A percentile compares a stretch with the other conserved stretches of the same genome.
These are phyloP conservation scores for Rubia peregrina DNA, from an alignment of 305 asterid species.

Conservation along the genomic window DNA sequence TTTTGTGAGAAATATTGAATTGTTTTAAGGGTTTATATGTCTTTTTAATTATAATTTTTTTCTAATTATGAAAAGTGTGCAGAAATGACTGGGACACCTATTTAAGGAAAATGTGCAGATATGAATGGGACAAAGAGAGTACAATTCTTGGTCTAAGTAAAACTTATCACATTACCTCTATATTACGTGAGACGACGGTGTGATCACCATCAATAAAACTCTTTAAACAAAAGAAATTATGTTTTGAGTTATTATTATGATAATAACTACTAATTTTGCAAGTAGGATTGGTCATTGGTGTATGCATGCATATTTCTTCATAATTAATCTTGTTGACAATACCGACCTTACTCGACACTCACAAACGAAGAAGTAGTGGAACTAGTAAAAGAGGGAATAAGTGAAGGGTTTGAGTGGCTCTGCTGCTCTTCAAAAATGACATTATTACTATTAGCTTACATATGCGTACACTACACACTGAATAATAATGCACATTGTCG, in stretches of 20 bases:
- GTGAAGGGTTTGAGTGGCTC: conserved; percentile 31
- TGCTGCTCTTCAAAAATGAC: conserved; percentile 28
- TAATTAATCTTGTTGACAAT: conserved; percentile 26
- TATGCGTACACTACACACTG: conserved; percentile 23
- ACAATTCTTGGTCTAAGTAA: too few relatives aligned
- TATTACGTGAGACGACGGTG: too few relatives aligned
- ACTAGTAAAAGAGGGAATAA: conserved; percentile 29
- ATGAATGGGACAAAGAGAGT: too few relatives aligned
- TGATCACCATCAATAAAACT: too few relatives aligned
- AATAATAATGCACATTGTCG: conserved; percentile 6
- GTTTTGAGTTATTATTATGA: not conserved
- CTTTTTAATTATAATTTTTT: too few relatives aligned
- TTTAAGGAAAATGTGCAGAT: too few relatives aligned
- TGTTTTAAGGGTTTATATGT: too few relatives aligned
- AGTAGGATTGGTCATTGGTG: conserved; percentile 7
- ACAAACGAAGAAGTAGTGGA: conserved; percentile 23
- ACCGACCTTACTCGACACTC: conserved; percentile 14
- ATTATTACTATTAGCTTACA: conserved; percentile 25
- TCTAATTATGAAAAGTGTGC: too few relatives aligned
- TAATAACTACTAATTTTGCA: not conserved
- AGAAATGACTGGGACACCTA: too few relatives aligned
- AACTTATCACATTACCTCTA: too few relatives aligned
- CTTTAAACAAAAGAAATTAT: too few relatives aligned
- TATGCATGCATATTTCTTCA: not conserved
- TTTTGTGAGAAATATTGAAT: too few relatives aligned